Evolutionary conservation across 1,284 basidiomycete genomes (phyloP), one percentile per base, ranked within the genome.

Genomic region (Naganishia cerealis): DNA sequence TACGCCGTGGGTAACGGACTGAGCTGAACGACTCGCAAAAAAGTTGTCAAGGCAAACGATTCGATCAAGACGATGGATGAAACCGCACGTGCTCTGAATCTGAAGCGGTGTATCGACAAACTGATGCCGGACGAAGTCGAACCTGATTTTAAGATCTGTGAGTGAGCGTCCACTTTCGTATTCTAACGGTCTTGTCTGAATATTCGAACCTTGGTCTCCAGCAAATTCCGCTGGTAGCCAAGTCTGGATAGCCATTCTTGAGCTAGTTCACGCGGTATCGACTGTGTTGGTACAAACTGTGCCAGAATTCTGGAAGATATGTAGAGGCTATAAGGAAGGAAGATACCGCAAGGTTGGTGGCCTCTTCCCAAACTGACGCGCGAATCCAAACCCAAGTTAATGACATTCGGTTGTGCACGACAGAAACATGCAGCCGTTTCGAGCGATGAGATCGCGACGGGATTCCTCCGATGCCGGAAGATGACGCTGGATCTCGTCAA

Each of bases 241-340:
- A 38, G 86, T 88, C 26, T 99, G 96, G 96, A 85, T 88, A 72
- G 86, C 88, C 0, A 87, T 91, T 43, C 83, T 87, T 55, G 86
- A 88, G 21, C 85, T 87, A 56, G 82, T 85, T 56, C 81, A 81
- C 54, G 78, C 80, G 62, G 72, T 85, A 15, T 84, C 82, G 6
- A 83, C 85, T 50, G 82, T 83, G 55, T 75, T 86, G 8, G 71
- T 83, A 0, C 77, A 80, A 24, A 86, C 88, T 1, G 84, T 99
- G 55, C 93, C 94, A 2, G 92, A 87, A 73, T 98, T 97, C 80
- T 97, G 94, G 93, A 88, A 88, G 73, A 91, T 99, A 53, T 89
- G 91, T 0, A 92, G 88, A 79, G 87, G 86, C 16, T 95, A 94
- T 77, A 87, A 94, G 79, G 93, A 96, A 54, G 94, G 94, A 3